A percentile compares a stretch with the other conserved stretches of the same genome.
Evolutionary conservation across 768 basidiomycete genomes (phyloP).

Genomic region (Boletus insuetus): DNA sequence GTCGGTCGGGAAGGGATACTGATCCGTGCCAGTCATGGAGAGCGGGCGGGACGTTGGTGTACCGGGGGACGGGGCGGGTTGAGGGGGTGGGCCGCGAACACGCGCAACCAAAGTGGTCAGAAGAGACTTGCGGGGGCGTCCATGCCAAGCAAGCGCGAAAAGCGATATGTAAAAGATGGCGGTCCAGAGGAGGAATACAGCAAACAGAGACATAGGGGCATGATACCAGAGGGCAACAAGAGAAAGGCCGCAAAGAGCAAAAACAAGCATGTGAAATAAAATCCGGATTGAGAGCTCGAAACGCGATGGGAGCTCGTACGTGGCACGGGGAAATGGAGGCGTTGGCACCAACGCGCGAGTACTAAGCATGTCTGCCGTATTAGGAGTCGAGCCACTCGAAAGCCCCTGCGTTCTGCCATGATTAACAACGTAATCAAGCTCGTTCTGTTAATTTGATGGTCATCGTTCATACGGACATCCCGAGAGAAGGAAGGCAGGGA

Average conservation of each 20-base stretch:
- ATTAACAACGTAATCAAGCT: constrained; percentile 66
- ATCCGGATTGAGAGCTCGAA: constrained; percentile 44
- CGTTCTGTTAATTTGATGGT: constrained; percentile 47
- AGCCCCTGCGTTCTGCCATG: constrained; percentile 45
- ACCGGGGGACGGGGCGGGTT: constrained; percentile 32
- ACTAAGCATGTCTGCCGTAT: constrained; percentile 49
- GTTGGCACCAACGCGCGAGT: constrained; percentile 37
- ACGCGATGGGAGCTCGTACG: constrained; percentile 34
- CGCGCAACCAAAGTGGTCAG: constrained; percentile 49
- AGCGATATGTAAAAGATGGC: constrained; percentile 55
- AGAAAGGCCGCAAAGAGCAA: constrained; percentile 56
- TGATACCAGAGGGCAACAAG: constrained; percentile 58
- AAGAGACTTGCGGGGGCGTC: constrained; percentile 55
- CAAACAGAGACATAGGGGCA: constrained; percentile 55
- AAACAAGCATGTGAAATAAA: constrained; percentile 54
- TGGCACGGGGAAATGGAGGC: constrained; percentile 21
- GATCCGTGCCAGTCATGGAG: constrained; percentile 39
- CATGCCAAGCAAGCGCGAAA: constrained; percentile 54
- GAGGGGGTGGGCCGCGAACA: constrained; percentile 36
- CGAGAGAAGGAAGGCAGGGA: neutral
- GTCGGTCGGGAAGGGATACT: constrained; percentile 45
- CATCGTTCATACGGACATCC: constrained; percentile 3
- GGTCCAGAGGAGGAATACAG: constrained; percentile 62
- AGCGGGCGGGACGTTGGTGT: constrained; percentile 40
- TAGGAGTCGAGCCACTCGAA: constrained; percentile 45